Percentiles rank a stretch among this genome's conserved stretches.
phyloP scores from a whole-genome alignment of 108 stramenopile species.

The Poteriospumella lacustris region DNA sequence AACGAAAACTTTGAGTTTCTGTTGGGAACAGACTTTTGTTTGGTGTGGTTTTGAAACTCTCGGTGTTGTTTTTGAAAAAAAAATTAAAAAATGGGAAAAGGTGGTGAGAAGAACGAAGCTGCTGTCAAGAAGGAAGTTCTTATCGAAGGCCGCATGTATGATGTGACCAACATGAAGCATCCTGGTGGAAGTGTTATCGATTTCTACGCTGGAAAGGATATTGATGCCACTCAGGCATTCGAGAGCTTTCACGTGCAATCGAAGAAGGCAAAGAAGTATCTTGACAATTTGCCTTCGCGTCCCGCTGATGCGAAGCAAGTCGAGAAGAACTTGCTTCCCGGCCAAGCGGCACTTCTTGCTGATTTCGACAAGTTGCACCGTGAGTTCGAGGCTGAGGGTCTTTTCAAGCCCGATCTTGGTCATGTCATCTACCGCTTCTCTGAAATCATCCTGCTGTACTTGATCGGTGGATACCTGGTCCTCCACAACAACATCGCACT shows the following conservation, averaged over 20 bases:
- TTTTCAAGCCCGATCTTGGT: conserved; percentile 16
- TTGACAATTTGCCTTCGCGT: conserved; percentile 27
- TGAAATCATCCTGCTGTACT: conserved; percentile 29
- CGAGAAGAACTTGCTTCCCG: not conserved
- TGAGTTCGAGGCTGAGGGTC: conserved; percentile 31
- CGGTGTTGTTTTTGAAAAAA: not conserved
- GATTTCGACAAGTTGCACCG: conserved; percentile 25
- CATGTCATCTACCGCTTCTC: conserved; percentile 28
- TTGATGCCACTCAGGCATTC: conserved; percentile 39
- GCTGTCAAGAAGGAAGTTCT: conserved; percentile 30
- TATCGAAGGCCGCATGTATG: conserved; percentile 35
- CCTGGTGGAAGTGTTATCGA: conserved; percentile 37
- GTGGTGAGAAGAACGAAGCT: not conserved
- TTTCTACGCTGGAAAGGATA: conserved; percentile 34
- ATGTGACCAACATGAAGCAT: conserved; percentile 35
- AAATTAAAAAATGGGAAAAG: conserved; percentile 6
- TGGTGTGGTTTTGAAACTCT: no score
- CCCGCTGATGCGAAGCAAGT: not conserved
- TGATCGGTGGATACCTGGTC: conserved; percentile 22
- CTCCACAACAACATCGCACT: not conserved
- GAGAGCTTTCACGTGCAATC: conserved; percentile 32
- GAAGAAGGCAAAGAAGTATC: conserved; percentile 33
- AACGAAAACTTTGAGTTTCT: no score
- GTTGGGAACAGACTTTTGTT: no score
- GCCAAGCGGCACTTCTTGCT: not conserved